These are phyloP conservation scores for Dryas octopetala DNA, from an alignment of 306 rosid species.

Conservation along the genomic window DNA sequence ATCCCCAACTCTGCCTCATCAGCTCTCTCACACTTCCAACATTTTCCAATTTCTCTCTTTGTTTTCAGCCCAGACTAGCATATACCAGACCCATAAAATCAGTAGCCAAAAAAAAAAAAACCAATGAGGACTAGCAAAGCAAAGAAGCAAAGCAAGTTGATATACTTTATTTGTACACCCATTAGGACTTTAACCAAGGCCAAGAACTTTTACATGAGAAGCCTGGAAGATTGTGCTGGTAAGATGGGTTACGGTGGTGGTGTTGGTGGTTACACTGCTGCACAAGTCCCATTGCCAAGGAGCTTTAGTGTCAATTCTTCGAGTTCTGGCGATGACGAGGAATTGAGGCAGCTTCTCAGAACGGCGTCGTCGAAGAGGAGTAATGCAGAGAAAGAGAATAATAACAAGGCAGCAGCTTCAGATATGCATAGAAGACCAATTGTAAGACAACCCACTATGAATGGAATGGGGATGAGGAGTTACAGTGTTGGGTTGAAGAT, in stretches of 20 bases:
- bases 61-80: too few species aligned
- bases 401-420: neutral
- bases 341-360: conserved; percentile 13
- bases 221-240: conserved; percentile 37
- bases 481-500: conserved; percentile 41
- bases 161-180: conserved; percentile 34
- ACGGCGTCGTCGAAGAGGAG: neutral
- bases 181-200: conserved; percentile 42
- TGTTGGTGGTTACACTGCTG: neutral
- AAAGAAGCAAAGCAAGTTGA: conserved; percentile 12
- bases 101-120: neutral
- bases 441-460: neutral
- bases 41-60: too few species aligned
- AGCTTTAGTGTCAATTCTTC: conserved; percentile 21
- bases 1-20: neutral
- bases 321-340: conserved; percentile 1
- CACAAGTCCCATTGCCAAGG: conserved; percentile 18
- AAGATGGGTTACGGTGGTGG: conserved; percentile 20
- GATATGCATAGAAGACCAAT: conserved; percentile 15
- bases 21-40: neutral
- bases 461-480: conserved; percentile 32
- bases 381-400: conserved; percentile 5
- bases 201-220: conserved; percentile 39
- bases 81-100: too few species aligned
- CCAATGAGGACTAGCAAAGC: neutral